These are phyloP conservation scores for Scutellaria galericulata DNA, from an alignment of 257 asterid genomes.

Conservation along the genomic window DNA sequence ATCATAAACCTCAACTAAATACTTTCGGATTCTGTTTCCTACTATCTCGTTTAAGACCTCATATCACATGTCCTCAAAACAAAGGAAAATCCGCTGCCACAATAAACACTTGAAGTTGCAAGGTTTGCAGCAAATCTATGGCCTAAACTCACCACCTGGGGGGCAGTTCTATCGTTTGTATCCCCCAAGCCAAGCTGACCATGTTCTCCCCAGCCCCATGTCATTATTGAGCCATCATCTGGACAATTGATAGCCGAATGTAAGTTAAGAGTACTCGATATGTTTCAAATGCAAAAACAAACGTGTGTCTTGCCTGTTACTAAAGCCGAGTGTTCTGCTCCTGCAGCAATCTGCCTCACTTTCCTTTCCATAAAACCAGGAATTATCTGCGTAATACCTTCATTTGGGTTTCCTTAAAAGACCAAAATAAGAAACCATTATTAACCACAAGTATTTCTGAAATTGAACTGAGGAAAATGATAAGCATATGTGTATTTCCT, in stretches of 20 bases:
- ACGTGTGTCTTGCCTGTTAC: slow-evolving; percentile 59
- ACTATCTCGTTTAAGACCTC: slow-evolving; percentile 27
- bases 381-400: slow-evolving; percentile 39
- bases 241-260: slow-evolving; percentile 11
- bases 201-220: slow-evolving; percentile 99
- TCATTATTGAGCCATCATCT: slow-evolving; percentile 73
- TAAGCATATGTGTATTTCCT: background rate
- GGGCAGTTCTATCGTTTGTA: slow-evolving; percentile 55
- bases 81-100: slow-evolving; percentile 93
- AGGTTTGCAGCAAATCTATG: slow-evolving; percentile 22
- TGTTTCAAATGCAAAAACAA: background rate
- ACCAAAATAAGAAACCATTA: too few relatives aligned
- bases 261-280: background rate
- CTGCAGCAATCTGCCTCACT: slow-evolving; percentile 74
- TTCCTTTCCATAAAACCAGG: slow-evolving; percentile 41
- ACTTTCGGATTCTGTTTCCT: slow-evolving; percentile 6
- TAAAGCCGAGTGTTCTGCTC: slow-evolving; percentile 90
- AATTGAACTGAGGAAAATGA: background rate
- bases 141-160: slow-evolving; percentile 54
- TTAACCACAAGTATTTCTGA: too few relatives aligned
- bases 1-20: background rate
- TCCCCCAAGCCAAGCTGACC: slow-evolving; percentile 93
- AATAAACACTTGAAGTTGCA: slow-evolving; percentile 53
- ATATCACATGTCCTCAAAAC: slow-evolving; percentile 43
- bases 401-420: slow-evolving; percentile 42